phyloP scores from a whole-genome alignment of 2,329 filamentous ascomycete genomes.

The Fusarium hainanense region DNA sequence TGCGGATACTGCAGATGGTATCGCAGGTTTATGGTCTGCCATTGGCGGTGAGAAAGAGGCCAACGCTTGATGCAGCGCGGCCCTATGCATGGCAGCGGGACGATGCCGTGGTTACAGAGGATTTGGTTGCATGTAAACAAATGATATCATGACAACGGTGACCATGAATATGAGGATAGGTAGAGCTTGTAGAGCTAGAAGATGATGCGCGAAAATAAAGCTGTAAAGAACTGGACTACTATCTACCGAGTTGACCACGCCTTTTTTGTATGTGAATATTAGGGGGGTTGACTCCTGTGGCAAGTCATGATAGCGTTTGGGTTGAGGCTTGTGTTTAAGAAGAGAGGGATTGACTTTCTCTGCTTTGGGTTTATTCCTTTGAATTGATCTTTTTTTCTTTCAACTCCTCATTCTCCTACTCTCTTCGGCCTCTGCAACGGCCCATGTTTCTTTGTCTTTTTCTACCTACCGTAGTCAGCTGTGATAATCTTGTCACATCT shows the following conservation, averaged over 20 bases:
- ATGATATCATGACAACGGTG: slow-evolving; percentile 39
- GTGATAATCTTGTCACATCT: background rate
- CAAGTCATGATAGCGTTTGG: background rate
- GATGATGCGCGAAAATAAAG: background rate
- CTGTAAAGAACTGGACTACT: background rate
- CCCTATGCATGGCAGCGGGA: slow-evolving; percentile 30
- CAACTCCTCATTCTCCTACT: background rate
- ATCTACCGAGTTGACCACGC: background rate
- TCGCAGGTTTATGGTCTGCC: slow-evolving; percentile 17
- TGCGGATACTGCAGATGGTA: slow-evolving; percentile 24
- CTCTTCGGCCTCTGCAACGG: background rate
- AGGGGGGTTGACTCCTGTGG: background rate
- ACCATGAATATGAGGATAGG: background rate
- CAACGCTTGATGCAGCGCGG: slow-evolving; percentile 34
- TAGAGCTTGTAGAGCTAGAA: background rate
- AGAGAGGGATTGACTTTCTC: background rate
- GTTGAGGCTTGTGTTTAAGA: background rate
- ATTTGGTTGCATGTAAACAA: slow-evolving; percentile 45
- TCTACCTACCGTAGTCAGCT: background rate
- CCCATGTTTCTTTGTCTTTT: background rate
- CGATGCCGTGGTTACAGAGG: slow-evolving; percentile 45
- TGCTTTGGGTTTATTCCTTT: background rate
- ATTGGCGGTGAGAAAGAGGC: slow-evolving; percentile 37
- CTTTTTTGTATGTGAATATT: background rate
- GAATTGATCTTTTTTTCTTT: background rate